Evolutionary conservation across 768 basidiomycete genomes (phyloP).

Genomic region (Xerocomellus dryophilus): DNA sequence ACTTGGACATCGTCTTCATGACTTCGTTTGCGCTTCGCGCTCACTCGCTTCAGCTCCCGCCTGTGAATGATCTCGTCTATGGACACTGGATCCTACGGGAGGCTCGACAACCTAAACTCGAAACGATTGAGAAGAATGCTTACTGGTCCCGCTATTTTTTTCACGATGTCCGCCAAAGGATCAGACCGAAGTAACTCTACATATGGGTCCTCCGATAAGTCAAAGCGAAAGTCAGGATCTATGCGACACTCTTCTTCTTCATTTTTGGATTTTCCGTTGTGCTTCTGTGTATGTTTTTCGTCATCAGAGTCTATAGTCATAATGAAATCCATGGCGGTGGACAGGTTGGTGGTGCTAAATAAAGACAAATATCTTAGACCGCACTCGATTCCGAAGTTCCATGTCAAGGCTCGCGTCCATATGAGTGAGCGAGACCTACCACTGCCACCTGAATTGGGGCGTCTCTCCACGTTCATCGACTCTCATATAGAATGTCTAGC

Average conservation of each 20-base stretch:
- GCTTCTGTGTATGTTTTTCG: slow-evolving; percentile 44
- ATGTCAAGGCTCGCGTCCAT: neutral
- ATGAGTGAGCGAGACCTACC: slow-evolving; percentile 21
- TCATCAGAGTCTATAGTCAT: slow-evolving; percentile 83
- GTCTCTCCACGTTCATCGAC: slow-evolving; percentile 55
- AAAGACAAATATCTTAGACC: slow-evolving; percentile 16
- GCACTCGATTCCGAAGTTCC: neutral
- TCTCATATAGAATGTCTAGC: slow-evolving; percentile 53
- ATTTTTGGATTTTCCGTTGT: slow-evolving; percentile 23
- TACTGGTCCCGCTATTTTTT: slow-evolving; percentile 62
- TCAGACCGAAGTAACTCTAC: slow-evolving; percentile 47
- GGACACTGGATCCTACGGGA: slow-evolving; percentile 65
- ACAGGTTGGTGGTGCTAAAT: slow-evolving; percentile 6
- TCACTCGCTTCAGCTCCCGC: slow-evolving; percentile 43
- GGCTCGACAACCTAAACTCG: slow-evolving; percentile 3
- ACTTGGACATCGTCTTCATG: slow-evolving; percentile 36
- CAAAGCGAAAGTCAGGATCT: slow-evolving; percentile 82
- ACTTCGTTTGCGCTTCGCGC: slow-evolving; percentile 62
- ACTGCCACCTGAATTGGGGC: slow-evolving; percentile 43
- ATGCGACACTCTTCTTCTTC: slow-evolving; percentile 58
- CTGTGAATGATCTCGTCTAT: slow-evolving; percentile 91
- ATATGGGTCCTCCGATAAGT: slow-evolving; percentile 70
- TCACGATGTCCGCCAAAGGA: slow-evolving; percentile 54
- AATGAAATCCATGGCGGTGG: slow-evolving; percentile 55
- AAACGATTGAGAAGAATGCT: slow-evolving; percentile 22